Conservation (phyloP, 148 eudicot genomes). For the Nepenthes gracilis region DNA sequence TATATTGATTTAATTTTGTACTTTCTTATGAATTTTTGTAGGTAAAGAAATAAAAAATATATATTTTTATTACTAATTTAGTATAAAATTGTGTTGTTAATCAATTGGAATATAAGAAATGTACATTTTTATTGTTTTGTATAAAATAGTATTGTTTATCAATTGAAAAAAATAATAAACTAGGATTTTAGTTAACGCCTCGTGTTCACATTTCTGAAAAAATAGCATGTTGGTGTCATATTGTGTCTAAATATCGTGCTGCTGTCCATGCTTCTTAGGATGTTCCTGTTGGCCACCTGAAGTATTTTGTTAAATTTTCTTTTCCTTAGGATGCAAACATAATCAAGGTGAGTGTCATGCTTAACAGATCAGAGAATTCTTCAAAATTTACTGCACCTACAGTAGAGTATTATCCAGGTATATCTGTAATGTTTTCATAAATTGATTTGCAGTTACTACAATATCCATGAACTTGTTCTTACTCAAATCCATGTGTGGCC, state of each 20-base stretch:
- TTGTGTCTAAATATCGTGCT: neutral
- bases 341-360: constrained; percentile 52
- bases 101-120: too few relatives aligned
- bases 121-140: too few relatives aligned
- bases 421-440: neutral
- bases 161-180: too few relatives aligned
- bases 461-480: constrained; percentile 1
- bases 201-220: neutral
- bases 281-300: neutral
- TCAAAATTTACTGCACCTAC: constrained; percentile 47
- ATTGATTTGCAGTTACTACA: neutral
- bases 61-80: too few relatives aligned
- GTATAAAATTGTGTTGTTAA: too few relatives aligned
- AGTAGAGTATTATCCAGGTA: constrained; percentile 81
- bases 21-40: too few relatives aligned
- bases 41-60: too few relatives aligned
- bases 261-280: neutral
- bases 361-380: constrained; percentile 43
- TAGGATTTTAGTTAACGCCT: too few relatives aligned
- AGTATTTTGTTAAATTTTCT: constrained; percentile 13
- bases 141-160: too few relatives aligned
- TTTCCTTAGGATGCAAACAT: constrained; percentile 79
- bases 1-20: too few relatives aligned
- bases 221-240: neutral
- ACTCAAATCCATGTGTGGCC: constrained; percentile 10